phyloP scores from a whole-genome alignment of 2,329 filamentous ascomycete genomes.

The Alternaria consortialis region DNA sequence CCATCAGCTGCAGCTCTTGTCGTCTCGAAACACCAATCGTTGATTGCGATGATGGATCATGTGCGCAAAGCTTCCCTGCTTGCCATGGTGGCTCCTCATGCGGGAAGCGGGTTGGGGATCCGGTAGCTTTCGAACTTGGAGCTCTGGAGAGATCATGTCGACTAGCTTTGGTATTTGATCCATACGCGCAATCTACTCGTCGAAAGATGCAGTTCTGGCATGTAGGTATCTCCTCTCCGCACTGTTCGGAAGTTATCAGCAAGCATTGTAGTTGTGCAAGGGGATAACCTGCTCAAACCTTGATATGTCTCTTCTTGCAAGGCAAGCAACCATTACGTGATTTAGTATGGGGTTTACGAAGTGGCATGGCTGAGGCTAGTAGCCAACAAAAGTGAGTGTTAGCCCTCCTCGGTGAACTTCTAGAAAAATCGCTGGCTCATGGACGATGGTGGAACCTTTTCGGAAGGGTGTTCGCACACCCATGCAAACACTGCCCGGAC shows the following conservation, averaged over 20 bases:
- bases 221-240: background rate
- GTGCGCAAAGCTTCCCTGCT: background rate
- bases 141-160: background rate
- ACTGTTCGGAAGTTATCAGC: background rate
- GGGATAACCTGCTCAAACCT: background rate
- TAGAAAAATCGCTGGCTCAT: background rate
- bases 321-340: slow-evolving; percentile 6
- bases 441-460: background rate
- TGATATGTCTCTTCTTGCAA: slow-evolving; percentile 8
- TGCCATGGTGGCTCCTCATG: background rate
- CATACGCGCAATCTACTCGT: slow-evolving; percentile 1
- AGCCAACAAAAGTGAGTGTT: background rate
- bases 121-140: slow-evolving; percentile 1
- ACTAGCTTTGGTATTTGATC: background rate
- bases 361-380: background rate
- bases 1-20: slow-evolving; percentile 8
- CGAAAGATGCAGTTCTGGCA: slow-evolving; percentile 5
- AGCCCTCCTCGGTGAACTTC: background rate
- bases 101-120: background rate
- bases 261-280: background rate
- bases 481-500: background rate
- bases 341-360: slow-evolving; percentile 8
- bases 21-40: background rate
- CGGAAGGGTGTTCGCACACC: background rate
- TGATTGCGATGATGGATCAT: background rate